Evolutionary conservation across 2,329 filamentous ascomycete species (phyloP), one percentile per base, ranked within the genome.

Genomic region (Alternaria infectoria): DNA sequence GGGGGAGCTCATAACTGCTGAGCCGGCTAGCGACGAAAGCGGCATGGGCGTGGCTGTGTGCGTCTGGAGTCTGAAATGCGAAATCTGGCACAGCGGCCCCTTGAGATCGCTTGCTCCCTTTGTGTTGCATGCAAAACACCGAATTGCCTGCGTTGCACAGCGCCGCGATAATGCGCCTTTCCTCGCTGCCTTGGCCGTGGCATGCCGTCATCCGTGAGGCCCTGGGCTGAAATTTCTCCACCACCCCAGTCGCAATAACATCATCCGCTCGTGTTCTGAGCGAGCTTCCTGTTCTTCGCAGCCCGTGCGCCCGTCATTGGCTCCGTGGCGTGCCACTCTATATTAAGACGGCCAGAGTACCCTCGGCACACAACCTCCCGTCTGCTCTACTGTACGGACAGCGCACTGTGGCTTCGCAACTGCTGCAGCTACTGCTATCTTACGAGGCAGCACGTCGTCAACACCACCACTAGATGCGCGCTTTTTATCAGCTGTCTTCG

Each of bases 291-390:
- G 25, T 55, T 64, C 46, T 54, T 56, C 47, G 32, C 23, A 46
- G 64, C 47, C 61, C 60, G 66, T 59, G 61, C 66, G 44, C 62
- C n/a, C 50, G 50, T 66, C 62, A 71, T 74, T 70, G 68, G 65
- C 58, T 54, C 17, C n/a, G 23, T 67, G 57, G 70, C 49, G 28
- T 52, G 30, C 70, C 66, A 64, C 70, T 70, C 72, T 72, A 67
- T 62, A 74, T 72, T 70, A 68, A 73, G 70, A 65, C 57, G 47
- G 63, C 49, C 61, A 65, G 47, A 54, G 64, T 70, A 17, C 45
- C 66, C 59, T 67, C 66, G 66, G 66, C 56, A 67, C 64, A 61
- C 68, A 69, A 62, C 69, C 69, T 49, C 43, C 54, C 59, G 60
- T 57, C 51, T 57, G 56, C 49, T 55, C 59, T 57, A 32, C 54